A percentile compares a stretch with the other conserved stretches of the same genome.
Conservation (phyloP, 495 filamentous ascomycete genomes). For the Hyaloscypha bicolor region DNA sequence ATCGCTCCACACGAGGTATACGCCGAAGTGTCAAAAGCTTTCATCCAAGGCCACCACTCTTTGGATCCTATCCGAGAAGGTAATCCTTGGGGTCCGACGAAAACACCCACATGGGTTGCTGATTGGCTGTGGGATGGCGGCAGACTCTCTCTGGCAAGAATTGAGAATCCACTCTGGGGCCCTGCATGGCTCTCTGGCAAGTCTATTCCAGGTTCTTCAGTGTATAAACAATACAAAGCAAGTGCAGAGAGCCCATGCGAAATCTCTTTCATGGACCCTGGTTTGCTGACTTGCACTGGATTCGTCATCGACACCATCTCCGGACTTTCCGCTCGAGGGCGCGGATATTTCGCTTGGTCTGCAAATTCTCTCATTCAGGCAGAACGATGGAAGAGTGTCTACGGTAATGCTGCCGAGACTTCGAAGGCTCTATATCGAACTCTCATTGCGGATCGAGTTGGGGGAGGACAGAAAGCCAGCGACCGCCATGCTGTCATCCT, state of each 20-base stretch:
- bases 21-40: constrained; percentile 18
- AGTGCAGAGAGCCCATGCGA: background rate
- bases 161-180: constrained; percentile 10
- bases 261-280: constrained; percentile 8
- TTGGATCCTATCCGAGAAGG: constrained; percentile 32
- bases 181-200: background rate
- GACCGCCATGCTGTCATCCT: constrained; percentile 16
- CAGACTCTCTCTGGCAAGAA: background rate
- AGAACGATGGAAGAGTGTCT: constrained; percentile 10
- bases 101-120: constrained; percentile 27
- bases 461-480: constrained; percentile 16
- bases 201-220: background rate
- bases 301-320: constrained; percentile 27
- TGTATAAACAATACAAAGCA: constrained; percentile 15
- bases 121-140: constrained; percentile 32
- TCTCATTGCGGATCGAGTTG: constrained; percentile 19
- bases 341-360: constrained; percentile 25
- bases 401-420: constrained; percentile 13
- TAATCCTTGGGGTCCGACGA: constrained; percentile 28
- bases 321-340: constrained; percentile 24
- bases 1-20: constrained; percentile 6
- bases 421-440: constrained; percentile 22
- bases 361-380: constrained; percentile 11
- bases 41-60: constrained; percentile 22
- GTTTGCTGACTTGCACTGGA: constrained; percentile 20